Evolutionary conservation across 352 stramenopile species (phyloP).

Genomic region (Phytophthora podocarpi): DNA sequence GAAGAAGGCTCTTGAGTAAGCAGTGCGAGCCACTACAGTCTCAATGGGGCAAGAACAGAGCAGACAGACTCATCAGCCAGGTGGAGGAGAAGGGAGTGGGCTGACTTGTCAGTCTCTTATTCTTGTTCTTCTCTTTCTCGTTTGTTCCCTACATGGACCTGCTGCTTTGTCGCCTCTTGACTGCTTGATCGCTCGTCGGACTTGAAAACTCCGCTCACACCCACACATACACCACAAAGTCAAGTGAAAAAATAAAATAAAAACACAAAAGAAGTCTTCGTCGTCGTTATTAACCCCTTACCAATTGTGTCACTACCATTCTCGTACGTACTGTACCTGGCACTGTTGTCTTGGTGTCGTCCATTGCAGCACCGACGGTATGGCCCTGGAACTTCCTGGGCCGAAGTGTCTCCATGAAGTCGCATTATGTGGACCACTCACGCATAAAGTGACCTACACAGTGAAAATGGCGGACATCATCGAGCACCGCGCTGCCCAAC

Average conservation of each 20-base stretch:
- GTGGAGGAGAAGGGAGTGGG: background rate
- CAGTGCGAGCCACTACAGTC: slow-evolving; percentile 11
- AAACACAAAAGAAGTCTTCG: slow-evolving; percentile 26
- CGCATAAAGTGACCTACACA: background rate
- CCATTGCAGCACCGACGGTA: background rate
- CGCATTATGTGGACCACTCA: background rate
- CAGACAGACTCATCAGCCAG: background rate
- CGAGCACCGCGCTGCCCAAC: slow-evolving; percentile 37
- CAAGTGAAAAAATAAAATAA: slow-evolving; percentile 26
- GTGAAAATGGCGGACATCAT: slow-evolving; percentile 34
- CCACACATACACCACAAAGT: too few relatives aligned
- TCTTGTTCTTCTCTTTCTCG: background rate
- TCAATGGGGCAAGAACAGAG: background rate
- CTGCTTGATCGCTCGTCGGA: slow-evolving; percentile 4
- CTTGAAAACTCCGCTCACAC: slow-evolving; percentile 1
- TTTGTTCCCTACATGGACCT: too few relatives aligned
- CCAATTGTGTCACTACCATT: background rate
- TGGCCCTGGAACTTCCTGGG: too few relatives aligned
- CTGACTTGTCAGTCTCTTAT: background rate
- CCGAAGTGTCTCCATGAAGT: slow-evolving; percentile 7
- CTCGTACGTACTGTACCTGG: background rate
- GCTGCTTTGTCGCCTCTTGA: too few relatives aligned
- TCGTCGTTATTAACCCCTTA: slow-evolving; percentile 6
- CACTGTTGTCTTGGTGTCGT: background rate
- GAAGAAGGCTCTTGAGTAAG: slow-evolving; percentile 74